A percentile compares a stretch with the other conserved stretches of the same genome.
phyloP scores from a whole-genome alignment of 1,284 basidiomycete species.

The Melampsora americana region DNA sequence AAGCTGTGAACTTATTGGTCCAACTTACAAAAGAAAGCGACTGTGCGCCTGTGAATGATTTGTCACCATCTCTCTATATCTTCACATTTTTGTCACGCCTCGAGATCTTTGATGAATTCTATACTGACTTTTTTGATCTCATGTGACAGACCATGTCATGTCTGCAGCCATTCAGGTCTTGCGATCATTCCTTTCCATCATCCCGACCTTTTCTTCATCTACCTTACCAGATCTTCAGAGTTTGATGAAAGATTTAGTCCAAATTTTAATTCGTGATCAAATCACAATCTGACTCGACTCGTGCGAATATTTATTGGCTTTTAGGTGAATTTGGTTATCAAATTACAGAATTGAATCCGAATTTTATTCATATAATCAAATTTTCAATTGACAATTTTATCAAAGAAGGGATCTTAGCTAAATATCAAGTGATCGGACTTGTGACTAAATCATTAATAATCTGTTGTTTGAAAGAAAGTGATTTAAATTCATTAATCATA shows the following conservation, averaged over 20 bases:
- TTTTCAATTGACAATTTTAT: conserved; percentile 35
- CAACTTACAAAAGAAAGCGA: conserved; percentile 68
- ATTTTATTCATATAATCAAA: conserved; percentile 33
- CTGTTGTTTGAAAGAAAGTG: conserved; percentile 61
- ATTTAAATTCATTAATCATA: conserved; percentile 51
- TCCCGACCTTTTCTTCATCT: conserved; percentile 4
- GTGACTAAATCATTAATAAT: conserved; percentile 60
- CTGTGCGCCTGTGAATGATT: conserved; percentile 69
- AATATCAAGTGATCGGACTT: conserved; percentile 27
- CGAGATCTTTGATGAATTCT: neutral
- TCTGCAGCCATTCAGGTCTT: conserved; percentile 56
- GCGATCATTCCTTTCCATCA: conserved; percentile 26
- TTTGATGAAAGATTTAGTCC: conserved; percentile 17
- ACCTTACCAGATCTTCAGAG: conserved; percentile 21
- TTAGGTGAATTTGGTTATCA: conserved; percentile 13
- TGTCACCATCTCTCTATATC: conserved; percentile 62
- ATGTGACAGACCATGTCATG: conserved; percentile 62
- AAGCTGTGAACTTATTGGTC: conserved; percentile 68
- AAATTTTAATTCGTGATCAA: conserved; percentile 24
- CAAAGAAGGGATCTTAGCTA: conserved; percentile 26
- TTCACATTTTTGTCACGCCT: conserved; percentile 22
- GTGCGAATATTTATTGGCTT: conserved; percentile 30
- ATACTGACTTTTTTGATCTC: neutral
- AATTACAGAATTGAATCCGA: conserved; percentile 1
- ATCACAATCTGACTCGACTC: conserved; percentile 22